Conservation (phyloP, 2,329 filamentous ascomycete genomes). For the Pseudogymnoascus sp. region DNA sequence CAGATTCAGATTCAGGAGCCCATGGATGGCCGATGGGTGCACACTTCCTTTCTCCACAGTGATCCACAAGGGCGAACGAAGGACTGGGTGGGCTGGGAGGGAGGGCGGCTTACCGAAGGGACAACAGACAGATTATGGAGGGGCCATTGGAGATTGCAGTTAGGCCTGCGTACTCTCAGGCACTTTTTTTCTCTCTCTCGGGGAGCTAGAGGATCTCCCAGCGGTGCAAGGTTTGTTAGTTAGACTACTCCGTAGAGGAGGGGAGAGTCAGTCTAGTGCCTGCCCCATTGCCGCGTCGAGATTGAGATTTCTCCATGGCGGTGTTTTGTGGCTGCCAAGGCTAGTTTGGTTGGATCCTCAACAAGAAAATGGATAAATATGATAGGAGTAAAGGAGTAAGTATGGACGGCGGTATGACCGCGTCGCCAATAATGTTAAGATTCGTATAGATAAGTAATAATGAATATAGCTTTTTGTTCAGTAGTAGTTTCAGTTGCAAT, state of each 20-base stretch:
- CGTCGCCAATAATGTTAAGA: not conserved
- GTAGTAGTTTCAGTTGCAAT: not conserved
- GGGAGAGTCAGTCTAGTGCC: not conserved
- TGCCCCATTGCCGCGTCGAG: not conserved
- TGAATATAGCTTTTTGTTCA: not conserved
- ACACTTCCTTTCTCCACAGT: not conserved
- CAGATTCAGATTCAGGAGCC: slow-evolving; percentile 8
- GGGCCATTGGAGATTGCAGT: not conserved
- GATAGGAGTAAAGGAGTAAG: no score
- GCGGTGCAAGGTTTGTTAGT: not conserved
- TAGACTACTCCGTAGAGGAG: not conserved
- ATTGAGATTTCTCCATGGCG: not conserved
- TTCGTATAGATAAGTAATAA: not conserved
- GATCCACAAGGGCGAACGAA: not conserved
- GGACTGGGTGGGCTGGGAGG: not conserved
- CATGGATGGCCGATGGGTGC: slow-evolving; percentile 2
- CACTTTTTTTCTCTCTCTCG: not conserved
- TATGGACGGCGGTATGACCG: not conserved
- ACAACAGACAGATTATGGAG: not conserved
- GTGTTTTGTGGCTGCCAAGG: not conserved
- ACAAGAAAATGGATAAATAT: slow-evolving; percentile 7
- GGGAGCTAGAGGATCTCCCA: not conserved
- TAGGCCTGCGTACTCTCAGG: not conserved
- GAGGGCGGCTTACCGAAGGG: not conserved
- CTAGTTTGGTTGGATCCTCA: slow-evolving; percentile 7